phyloP scores from a whole-genome alignment of 208 protist species.

The Trypanosoma caninum region DNA sequence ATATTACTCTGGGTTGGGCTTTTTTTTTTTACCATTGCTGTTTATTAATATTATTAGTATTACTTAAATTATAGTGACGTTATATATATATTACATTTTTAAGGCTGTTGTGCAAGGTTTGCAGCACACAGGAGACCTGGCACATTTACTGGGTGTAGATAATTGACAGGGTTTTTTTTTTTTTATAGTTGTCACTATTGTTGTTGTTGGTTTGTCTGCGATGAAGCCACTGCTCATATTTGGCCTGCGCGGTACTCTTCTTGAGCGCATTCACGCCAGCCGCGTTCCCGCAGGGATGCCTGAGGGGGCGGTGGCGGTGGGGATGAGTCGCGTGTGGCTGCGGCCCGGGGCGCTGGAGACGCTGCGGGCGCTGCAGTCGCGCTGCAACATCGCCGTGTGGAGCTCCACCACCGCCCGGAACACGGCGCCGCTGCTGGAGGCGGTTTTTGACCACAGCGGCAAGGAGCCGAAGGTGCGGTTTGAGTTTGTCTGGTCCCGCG shows the following conservation, averaged over 20 bases:
- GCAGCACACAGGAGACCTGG: no score
- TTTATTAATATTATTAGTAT: no score
- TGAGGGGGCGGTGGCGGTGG: slow-evolving; percentile 61
- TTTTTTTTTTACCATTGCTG: neutral
- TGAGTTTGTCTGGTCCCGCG: slow-evolving; percentile 82
- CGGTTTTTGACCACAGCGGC: slow-evolving; percentile 42
- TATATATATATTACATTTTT: no score
- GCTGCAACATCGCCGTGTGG: slow-evolving; percentile 85
- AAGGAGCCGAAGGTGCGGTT: slow-evolving; percentile 29
- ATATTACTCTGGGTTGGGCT: neutral
- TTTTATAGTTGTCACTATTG: slow-evolving; percentile 11
- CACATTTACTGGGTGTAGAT: no score
- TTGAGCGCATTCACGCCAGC: slow-evolving; percentile 77
- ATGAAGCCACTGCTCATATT: slow-evolving; percentile 81
- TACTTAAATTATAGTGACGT: no score
- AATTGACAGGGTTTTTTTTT: no score
- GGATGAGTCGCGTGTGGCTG: slow-evolving; percentile 78
- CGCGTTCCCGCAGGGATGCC: slow-evolving; percentile 57
- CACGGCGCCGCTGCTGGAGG: slow-evolving; percentile 72
- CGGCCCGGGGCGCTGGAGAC: slow-evolving; percentile 63
- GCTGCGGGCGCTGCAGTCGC: slow-evolving; percentile 53
- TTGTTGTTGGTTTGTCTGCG: slow-evolving; percentile 6
- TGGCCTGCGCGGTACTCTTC: slow-evolving; percentile 80
- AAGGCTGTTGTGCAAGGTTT: no score
- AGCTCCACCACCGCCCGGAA: slow-evolving; percentile 86